Base-by-base conservation (phyloP, 2,329 filamentous ascomycete genomes). In the Huntiella omanensis region DNA sequence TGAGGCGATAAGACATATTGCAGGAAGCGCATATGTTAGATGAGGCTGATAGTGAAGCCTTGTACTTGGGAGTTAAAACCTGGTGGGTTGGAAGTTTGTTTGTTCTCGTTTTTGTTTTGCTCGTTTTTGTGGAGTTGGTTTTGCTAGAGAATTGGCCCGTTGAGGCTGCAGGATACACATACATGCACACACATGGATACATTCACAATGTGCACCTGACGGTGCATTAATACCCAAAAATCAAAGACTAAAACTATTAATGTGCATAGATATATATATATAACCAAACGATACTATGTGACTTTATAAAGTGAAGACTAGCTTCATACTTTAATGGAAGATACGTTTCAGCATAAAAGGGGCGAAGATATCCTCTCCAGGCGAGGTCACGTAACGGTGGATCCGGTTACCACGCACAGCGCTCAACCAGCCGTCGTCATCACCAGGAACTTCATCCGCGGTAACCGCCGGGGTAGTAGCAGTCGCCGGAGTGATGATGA, bases 381-480 rank as follows among this genome's bases (percentile, higher is more conserved):
- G 84, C 52, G 80, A 73, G 19, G 61, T 64, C 43, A 83, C 69
- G 59, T 87, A 80, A 57, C 84, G 73, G 60, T 75, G 73, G 52
- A 98, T 71, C 46, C 83, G 71, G 63, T 96, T 98, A 4, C 87
- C 86, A 55, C 74, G 77, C 52, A 64, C 67, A 11, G 63, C 59
- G 58, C 79, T 84, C 56, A 91, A 60, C 91, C 91, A 96, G 45
- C 64, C 79, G 66, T 54, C 73, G 62, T 61, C 76, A 59, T 96
- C 88, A 36, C 79, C 82, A 0, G 77, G 69, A 28, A 77, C 70
- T 53, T 72, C 65, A 48, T 69, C 66, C 13, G 62, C 50, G 4
- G 57, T 57, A 15, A 64, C 49, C 55, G 67, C 53, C 35, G 63
- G 54, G 47, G 62, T 57, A 47, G 63, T 61, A 32, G 62, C 63